Evolutionary conservation across 176 grass and related monocot species (phyloP).

Genomic region (Typha latifolia): DNA sequence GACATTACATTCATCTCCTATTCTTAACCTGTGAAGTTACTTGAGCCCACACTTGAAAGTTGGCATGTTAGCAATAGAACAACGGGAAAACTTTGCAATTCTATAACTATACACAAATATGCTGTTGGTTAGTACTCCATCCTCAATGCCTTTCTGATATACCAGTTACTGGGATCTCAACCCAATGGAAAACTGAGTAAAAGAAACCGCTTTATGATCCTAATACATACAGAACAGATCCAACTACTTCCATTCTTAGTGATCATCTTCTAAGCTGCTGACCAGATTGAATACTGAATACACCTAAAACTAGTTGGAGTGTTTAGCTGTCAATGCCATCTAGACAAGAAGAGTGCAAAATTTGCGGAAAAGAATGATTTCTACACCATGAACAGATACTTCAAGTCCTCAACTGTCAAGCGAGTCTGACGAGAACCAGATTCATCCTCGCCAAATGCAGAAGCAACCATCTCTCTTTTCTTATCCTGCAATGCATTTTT

Average conservation of each 20-base stretch:
- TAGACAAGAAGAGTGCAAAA: constrained; percentile 42
- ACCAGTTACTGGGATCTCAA: constrained; percentile 15
- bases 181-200: constrained; percentile 13
- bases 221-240: constrained; percentile 25
- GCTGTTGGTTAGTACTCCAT: constrained; percentile 25
- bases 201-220: constrained; percentile 2
- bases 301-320: constrained; percentile 5
- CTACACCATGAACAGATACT: constrained; percentile 88
- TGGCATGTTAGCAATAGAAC: background rate
- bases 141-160: constrained; percentile 20
- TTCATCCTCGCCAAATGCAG: constrained; percentile 91
- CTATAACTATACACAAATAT: constrained; percentile 32
- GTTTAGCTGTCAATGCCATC: constrained; percentile 27
- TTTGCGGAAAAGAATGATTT: constrained; percentile 29
- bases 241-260: constrained; percentile 13
- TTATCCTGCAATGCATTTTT: constrained; percentile 51
- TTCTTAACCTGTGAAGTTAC: background rate
- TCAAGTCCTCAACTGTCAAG: constrained; percentile 80
- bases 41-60: background rate
- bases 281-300: constrained; percentile 17
- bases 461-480: constrained; percentile 95
- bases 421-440: constrained; percentile 67
- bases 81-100: background rate
- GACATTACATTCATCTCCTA: background rate
- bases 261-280: constrained; percentile 37